A percentile compares a stretch with the other conserved stretches of the same genome.
phyloP scores from a whole-genome alignment of 306 rosid genomes.

The Alnus rubra region DNA sequence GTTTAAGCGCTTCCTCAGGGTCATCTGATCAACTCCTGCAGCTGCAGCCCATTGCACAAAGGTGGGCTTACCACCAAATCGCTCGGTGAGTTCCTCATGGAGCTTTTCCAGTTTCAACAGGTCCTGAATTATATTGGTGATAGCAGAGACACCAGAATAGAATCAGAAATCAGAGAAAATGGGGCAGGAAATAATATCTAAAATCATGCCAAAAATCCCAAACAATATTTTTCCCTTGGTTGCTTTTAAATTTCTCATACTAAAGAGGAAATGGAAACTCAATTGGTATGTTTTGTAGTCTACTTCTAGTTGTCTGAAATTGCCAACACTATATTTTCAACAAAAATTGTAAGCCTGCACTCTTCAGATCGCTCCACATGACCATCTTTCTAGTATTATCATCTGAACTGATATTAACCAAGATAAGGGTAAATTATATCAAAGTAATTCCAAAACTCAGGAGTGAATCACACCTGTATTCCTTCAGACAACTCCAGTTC shows the following conservation, averaged over 20 bases:
- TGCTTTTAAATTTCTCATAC: background rate
- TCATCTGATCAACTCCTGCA: slow-evolving; percentile 82
- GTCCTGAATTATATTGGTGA: slow-evolving; percentile 54
- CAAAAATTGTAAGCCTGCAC: background rate
- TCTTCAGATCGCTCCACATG: background rate
- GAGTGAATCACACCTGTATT: slow-evolving; percentile 71
- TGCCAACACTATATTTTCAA: background rate
- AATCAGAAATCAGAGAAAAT: slow-evolving; percentile 22
- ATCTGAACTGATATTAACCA: background rate
- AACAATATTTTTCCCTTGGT: background rate
- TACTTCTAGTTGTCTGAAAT: slow-evolving; percentile 5
- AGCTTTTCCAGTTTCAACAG: slow-evolving; percentile 82
- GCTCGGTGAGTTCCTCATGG: slow-evolving; percentile 67
- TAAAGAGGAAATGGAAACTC: slow-evolving; percentile 3
- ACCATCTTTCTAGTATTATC: background rate
- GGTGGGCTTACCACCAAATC: slow-evolving; percentile 74
- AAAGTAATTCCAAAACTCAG: slow-evolving; percentile 16
- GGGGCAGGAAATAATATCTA: slow-evolving; percentile 16
- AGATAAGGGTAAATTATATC: background rate
- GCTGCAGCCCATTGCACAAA: slow-evolving; percentile 93
- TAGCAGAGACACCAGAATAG: slow-evolving; percentile 26
- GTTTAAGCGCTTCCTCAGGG: slow-evolving; percentile 72
- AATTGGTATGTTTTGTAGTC: background rate
- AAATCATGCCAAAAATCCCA: background rate
- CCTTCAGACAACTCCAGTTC: slow-evolving; percentile 85